Conservation (phyloP, 352 stramenopile species). For the Phytophthora chlamydospora region DNA sequence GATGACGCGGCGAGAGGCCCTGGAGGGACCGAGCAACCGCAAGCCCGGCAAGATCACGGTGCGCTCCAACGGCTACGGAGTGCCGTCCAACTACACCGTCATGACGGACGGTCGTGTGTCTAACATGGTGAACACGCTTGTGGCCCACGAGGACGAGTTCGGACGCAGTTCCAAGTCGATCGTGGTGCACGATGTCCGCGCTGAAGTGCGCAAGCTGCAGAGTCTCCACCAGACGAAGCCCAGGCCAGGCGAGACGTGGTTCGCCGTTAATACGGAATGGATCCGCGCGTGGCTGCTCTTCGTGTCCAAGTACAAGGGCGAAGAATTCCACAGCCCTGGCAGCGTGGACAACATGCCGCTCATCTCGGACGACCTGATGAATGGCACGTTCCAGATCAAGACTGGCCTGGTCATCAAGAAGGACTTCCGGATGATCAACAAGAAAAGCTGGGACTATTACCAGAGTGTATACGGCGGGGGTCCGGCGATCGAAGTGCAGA, state of each 20-base stretch:
- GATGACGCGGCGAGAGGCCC: conserved; percentile 50
- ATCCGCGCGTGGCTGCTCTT: conserved; percentile 77
- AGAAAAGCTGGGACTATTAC: conserved; percentile 80
- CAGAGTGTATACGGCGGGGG: conserved; percentile 71
- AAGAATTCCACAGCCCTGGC: conserved; percentile 58
- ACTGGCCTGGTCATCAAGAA: conserved; percentile 63
- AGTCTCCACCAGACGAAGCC: conserved; percentile 71
- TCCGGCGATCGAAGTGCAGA: conserved; percentile 70
- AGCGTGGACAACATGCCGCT: conserved; percentile 79
- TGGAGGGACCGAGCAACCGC: conserved; percentile 62
- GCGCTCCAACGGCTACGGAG: conserved; percentile 73
- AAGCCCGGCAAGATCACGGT: conserved; percentile 73
- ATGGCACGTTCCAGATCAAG: conserved; percentile 77
- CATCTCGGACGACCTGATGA: conserved; percentile 66
- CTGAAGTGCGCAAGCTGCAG: conserved; percentile 69
- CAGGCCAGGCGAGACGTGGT: conserved; percentile 67
- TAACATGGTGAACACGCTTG: conserved; percentile 48
- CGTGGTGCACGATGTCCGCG: conserved; percentile 58
- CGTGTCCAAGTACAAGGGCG: conserved; percentile 75
- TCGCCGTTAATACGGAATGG: conserved; percentile 65
- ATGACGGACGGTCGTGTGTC: conserved; percentile 58
- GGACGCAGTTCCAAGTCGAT: conserved; percentile 45
- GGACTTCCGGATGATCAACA: conserved; percentile 85
- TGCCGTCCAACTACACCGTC: conserved; percentile 62
- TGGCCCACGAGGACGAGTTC: conserved; percentile 81